A percentile compares a stretch with the other conserved stretches of the same genome.
Evolutionary conservation across 1,139 yeast species (phyloP).

Genomic region (Sugiyamaella japonica): DNA sequence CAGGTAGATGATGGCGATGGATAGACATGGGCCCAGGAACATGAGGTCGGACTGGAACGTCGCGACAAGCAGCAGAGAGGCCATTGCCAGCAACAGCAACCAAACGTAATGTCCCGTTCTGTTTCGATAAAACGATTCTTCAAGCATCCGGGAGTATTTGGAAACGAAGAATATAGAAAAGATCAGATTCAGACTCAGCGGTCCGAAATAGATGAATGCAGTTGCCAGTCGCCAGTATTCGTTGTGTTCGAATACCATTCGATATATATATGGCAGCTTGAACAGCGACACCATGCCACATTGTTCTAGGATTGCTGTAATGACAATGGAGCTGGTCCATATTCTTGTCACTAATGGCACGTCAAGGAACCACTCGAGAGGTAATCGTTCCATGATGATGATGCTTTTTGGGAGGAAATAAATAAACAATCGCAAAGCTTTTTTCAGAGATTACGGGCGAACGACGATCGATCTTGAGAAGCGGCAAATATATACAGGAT

Average conservation of each 20-base stretch:
- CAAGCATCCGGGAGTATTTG: constrained; percentile 46
- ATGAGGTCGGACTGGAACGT: constrained; percentile 38
- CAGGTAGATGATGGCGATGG: constrained; percentile 45
- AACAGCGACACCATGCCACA: constrained; percentile 36
- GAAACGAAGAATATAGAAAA: constrained; percentile 43
- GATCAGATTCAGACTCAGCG: constrained; percentile 42
- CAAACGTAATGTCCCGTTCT: constrained; percentile 45
- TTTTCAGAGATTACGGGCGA: no score
- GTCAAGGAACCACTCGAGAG: constrained; percentile 39
- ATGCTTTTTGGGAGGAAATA: neutral
- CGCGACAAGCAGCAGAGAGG: constrained; percentile 38
- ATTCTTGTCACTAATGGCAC: constrained; percentile 37
- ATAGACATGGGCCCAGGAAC: constrained; percentile 43
- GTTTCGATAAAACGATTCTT: constrained; percentile 40
- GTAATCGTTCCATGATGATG: constrained; percentile 32
- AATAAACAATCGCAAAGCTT: neutral
- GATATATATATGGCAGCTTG: constrained; percentile 29
- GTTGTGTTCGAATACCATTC: constrained; percentile 30
- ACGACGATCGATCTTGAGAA: no score
- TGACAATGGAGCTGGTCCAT: constrained; percentile 38
- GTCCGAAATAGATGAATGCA: constrained; percentile 47
- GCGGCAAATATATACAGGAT: no score
- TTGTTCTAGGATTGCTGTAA: constrained; percentile 38
- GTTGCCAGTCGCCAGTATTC: constrained; percentile 49
- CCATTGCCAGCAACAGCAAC: constrained; percentile 39